Evolutionary conservation across 345 rosid genomes (phyloP).

Genomic region (Conringia planisiliqua): DNA sequence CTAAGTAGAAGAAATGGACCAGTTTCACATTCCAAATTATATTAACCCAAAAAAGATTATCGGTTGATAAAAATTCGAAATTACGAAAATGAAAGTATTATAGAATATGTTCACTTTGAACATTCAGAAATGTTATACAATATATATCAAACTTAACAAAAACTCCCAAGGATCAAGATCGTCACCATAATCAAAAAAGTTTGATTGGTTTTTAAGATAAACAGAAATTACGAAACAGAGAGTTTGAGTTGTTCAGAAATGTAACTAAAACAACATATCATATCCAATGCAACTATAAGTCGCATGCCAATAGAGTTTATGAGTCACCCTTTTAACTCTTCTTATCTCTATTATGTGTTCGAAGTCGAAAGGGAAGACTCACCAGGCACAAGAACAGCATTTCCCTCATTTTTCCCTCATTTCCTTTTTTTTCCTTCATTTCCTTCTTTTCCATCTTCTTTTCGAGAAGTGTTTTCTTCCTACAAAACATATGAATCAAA

Average conservation of each 20-base stretch:
- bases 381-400: not conserved
- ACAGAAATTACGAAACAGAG: not conserved
- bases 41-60: no score
- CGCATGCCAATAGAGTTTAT: not conserved
- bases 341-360: not conserved
- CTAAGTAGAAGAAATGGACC: no score
- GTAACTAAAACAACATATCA: not conserved
- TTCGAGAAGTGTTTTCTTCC: slow-evolving; percentile 13
- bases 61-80: no score
- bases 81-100: no score
- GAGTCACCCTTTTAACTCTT: not conserved
- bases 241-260: not conserved
- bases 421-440: not conserved
- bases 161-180: no score
- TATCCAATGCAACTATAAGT: not conserved
- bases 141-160: no score
- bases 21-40: no score
- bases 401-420: slow-evolving; percentile 4
- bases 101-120: no score
- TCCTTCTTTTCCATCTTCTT: not conserved
- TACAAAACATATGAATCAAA: slow-evolving; percentile 6
- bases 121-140: no score
- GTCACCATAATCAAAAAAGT: no score
- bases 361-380: not conserved
- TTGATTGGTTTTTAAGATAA: not conserved